A percentile compares a stretch with the other conserved stretches of the same genome.
These are phyloP conservation scores for Amanita muscaria DNA, from an alignment of 768 basidiomycete species.

Conservation along the genomic window DNA sequence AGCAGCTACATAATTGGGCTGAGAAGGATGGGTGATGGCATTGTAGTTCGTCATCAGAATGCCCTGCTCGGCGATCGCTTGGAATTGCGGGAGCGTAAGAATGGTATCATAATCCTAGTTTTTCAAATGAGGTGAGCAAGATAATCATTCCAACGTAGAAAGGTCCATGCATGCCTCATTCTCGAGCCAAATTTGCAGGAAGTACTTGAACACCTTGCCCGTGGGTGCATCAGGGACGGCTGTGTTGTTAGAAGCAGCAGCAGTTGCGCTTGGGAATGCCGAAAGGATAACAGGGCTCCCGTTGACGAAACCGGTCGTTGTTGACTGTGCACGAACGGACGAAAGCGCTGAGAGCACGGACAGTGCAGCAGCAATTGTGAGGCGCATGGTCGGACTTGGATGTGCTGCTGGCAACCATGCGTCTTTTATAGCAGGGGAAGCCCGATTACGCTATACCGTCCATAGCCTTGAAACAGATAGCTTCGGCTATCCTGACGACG, in stretches of 20 bases:
- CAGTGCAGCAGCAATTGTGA: neutral
- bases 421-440: no score
- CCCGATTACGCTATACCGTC: no score
- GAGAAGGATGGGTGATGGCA: conserved; percentile 46
- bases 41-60: conserved; percentile 40
- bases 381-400: no score
- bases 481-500: no score
- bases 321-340: neutral
- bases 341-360: neutral
- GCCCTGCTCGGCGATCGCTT: conserved; percentile 38
- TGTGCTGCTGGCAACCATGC: no score
- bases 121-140: conserved; percentile 8
- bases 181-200: conserved; percentile 46
- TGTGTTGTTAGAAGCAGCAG: neutral
- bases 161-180: conserved; percentile 27
- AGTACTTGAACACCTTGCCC: conserved; percentile 23
- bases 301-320: neutral
- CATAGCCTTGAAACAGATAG: no score
- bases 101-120: neutral
- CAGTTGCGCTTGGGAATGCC: neutral
- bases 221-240: neutral
- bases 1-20: conserved; percentile 50
- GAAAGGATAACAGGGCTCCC: neutral
- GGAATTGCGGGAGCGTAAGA: conserved; percentile 9
- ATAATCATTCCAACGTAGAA: conserved; percentile 15